Evolutionary conservation across 208 protist species (phyloP).

Genomic region (Wallacemonas rigidus): DNA sequence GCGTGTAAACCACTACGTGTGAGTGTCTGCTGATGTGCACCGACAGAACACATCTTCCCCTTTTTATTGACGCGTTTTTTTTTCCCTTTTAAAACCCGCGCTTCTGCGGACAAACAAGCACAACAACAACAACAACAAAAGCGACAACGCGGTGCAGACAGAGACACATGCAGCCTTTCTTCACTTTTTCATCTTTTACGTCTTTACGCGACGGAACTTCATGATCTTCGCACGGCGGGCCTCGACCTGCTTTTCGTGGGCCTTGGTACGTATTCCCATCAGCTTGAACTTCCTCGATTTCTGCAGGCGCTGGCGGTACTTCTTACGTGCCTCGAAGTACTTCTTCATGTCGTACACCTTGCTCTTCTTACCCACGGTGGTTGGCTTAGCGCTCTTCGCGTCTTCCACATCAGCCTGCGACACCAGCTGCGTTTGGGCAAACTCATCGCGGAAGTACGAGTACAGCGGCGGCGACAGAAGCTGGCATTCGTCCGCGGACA

Average conservation of each 20-base stretch:
- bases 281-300: conserved; percentile 89
- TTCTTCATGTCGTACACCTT: conserved; percentile 94
- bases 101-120: too few relatives aligned
- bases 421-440: conserved; percentile 76
- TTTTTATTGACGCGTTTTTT: too few relatives aligned
- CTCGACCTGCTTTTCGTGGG: conserved; percentile 91
- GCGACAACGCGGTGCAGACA: not conserved
- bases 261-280: conserved; percentile 80
- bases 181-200: conserved; percentile 24
- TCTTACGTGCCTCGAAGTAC: conserved; percentile 83
- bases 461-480: conserved; percentile 87
- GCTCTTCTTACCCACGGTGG: conserved; percentile 73
- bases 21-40: too few relatives aligned
- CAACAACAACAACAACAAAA: too few relatives aligned
- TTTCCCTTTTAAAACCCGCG: too few relatives aligned
- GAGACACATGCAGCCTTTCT: not conserved
- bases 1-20: too few relatives aligned
- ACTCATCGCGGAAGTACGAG: conserved; percentile 91
- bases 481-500: conserved; percentile 92
- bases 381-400: conserved; percentile 85
- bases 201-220: conserved; percentile 88
- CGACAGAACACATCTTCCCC: too few relatives aligned
- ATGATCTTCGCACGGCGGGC: conserved; percentile 87
- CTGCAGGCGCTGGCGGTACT: conserved; percentile 84
- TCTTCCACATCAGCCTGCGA: conserved; percentile 91